These are phyloP conservation scores for Colletotrichum melonis DNA, from an alignment of 2,329 filamentous ascomycete species.

Conservation along the genomic window DNA sequence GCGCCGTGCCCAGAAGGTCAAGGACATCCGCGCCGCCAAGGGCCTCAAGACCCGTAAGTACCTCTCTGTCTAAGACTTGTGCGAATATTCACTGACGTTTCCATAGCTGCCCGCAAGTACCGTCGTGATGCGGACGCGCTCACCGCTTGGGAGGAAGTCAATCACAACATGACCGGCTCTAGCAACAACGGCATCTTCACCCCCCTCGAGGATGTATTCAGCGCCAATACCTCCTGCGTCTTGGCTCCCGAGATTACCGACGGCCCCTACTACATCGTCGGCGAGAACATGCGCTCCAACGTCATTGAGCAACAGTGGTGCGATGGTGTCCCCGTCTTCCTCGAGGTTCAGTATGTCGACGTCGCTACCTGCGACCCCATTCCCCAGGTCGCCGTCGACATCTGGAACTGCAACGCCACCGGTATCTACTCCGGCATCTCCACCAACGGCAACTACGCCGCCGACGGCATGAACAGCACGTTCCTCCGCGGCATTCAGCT, in stretches of 20 bases:
- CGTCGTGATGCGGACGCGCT: conserved; percentile 47
- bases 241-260: conserved; percentile 29
- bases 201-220: conserved; percentile 42
- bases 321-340: conserved; percentile 55
- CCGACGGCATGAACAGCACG: conserved; percentile 43
- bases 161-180: conserved; percentile 46
- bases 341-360: conserved; percentile 40
- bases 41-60: conserved; percentile 24
- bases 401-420: conserved; percentile 45
- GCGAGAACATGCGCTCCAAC: conserved; percentile 57
- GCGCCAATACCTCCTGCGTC: conserved; percentile 25
- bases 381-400: conserved; percentile 38
- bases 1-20: conserved; percentile 52
- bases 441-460: conserved; percentile 41
- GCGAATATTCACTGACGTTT: conserved; percentile 40
- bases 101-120: conserved; percentile 43
- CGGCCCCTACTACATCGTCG: conserved; percentile 49
- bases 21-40: conserved; percentile 50
- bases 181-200: conserved; percentile 46
- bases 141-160: conserved; percentile 46
- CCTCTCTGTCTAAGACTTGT: too few relatives aligned
- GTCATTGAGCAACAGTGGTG: conserved; percentile 52
- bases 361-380: conserved; percentile 39
- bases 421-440: conserved; percentile 54
- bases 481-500: conserved; percentile 51